phyloP scores from a whole-genome alignment of 1,284 basidiomycete genomes.

The Polyporus tsugae region DNA sequence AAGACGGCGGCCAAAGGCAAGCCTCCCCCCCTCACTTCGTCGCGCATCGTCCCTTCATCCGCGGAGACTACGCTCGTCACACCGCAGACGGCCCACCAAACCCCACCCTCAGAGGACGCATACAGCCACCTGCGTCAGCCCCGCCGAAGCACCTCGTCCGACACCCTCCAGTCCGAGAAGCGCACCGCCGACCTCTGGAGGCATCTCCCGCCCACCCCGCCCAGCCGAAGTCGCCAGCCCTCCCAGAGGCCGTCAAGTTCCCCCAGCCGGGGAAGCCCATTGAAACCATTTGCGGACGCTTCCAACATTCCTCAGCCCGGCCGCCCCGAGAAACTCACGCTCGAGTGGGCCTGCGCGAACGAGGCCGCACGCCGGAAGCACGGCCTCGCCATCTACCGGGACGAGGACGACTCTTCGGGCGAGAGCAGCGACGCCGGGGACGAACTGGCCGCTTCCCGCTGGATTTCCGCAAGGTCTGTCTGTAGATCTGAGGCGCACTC shows the following conservation, averaged over 20 bases:
- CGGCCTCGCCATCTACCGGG: conserved; percentile 30
- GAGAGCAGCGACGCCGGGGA: conserved; percentile 27
- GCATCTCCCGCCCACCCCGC: conserved; percentile 34
- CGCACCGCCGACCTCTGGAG: conserved; percentile 35
- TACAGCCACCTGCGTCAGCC: not conserved
- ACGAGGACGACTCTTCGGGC: conserved; percentile 33
- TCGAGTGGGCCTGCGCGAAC: conserved; percentile 59
- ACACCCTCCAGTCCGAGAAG: conserved; percentile 14
- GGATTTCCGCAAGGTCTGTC: not conserved
- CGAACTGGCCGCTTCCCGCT: conserved; percentile 13
- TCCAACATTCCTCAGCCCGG: not conserved
- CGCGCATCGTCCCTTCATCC: not conserved
- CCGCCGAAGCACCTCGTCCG: conserved; percentile 7
- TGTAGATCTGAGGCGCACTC: not conserved
- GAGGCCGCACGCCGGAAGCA: conserved; percentile 46
- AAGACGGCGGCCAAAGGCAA: not conserved
- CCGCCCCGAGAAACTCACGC: conserved; percentile 37
- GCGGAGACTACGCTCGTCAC: not conserved
- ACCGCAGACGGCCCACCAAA: not conserved
- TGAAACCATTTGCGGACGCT: not conserved
- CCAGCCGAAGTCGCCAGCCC: conserved; percentile 8
- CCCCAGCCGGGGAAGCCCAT: not conserved
- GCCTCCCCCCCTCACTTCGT: not conserved
- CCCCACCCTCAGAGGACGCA: not conserved
- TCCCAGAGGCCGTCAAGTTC: not conserved